phyloP scores from a whole-genome alignment of 164 flowering plant genomes.

The Stephania yunnanensis region DNA sequence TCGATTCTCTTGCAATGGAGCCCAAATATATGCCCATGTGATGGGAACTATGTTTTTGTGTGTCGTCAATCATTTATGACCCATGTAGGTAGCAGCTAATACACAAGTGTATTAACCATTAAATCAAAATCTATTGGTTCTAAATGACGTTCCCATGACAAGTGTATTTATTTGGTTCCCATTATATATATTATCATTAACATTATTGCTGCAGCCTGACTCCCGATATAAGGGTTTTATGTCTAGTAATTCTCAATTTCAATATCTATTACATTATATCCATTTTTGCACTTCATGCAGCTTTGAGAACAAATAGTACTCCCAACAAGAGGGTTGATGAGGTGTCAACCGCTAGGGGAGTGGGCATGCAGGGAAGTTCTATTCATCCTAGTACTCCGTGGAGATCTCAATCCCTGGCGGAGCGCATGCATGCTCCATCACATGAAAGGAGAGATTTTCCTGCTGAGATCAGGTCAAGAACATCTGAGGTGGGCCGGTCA shows the following conservation, averaged over 20 bases:
- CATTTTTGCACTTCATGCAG: slow-evolving; percentile 29
- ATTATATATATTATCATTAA: neutral
- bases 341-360: slow-evolving; percentile 28
- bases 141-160: no score
- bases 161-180: neutral
- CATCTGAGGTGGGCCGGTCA: slow-evolving; percentile 40
- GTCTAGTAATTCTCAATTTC: no score
- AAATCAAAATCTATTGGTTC: no score
- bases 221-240: neutral
- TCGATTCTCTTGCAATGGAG: no score
- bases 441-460: slow-evolving; percentile 42
- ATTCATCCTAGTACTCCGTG: slow-evolving; percentile 31
- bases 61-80: no score
- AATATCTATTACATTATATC: neutral
- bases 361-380: slow-evolving; percentile 31
- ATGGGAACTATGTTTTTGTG: no score
- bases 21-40: no score
- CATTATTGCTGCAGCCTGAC: neutral
- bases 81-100: no score
- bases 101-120: no score
- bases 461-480: slow-evolving; percentile 33
- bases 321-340: slow-evolving; percentile 32
- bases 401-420: slow-evolving; percentile 45
- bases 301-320: slow-evolving; percentile 26
- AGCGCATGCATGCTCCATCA: slow-evolving; percentile 23